phyloP scores from a whole-genome alignment of 1,139 yeast species.

The Taphrina wiesneri region DNA sequence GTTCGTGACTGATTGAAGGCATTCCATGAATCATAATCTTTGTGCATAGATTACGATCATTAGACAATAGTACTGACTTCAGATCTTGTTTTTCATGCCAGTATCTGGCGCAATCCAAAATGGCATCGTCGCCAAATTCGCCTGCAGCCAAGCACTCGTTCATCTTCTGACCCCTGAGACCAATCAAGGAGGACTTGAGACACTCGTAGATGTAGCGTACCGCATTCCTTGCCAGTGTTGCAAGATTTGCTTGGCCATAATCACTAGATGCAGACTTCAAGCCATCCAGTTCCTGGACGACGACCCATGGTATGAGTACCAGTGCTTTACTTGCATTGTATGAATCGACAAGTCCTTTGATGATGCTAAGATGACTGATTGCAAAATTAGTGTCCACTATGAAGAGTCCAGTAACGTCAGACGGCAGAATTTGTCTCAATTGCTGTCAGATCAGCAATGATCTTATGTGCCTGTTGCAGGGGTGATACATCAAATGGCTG shows the following conservation, averaged over 20 bases:
- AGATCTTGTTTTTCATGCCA: slow-evolving; percentile 51
- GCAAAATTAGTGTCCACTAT: slow-evolving; percentile 79
- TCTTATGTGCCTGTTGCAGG: neutral
- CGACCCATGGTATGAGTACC: slow-evolving; percentile 68
- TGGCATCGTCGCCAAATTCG: slow-evolving; percentile 71
- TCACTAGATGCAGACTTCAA: slow-evolving; percentile 50
- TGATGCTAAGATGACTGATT: slow-evolving; percentile 60
- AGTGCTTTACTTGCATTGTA: slow-evolving; percentile 52
- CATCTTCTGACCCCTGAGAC: slow-evolving; percentile 66
- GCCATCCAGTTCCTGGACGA: slow-evolving; percentile 76
- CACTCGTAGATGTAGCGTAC: slow-evolving; percentile 74
- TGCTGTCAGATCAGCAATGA: neutral
- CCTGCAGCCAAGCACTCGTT: slow-evolving; percentile 50
- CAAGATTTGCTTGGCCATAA: slow-evolving; percentile 31
- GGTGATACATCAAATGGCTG: slow-evolving; percentile 2
- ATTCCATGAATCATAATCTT: slow-evolving; percentile 59
- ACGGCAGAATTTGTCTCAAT: neutral
- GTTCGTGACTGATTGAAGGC: slow-evolving; percentile 2
- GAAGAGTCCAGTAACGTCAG: slow-evolving; percentile 45
- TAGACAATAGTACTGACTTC: slow-evolving; percentile 67
- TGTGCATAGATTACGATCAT: slow-evolving; percentile 78
- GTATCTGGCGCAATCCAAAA: slow-evolving; percentile 78
- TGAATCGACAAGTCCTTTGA: slow-evolving; percentile 54
- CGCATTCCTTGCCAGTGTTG: slow-evolving; percentile 64
- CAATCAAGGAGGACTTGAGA: slow-evolving; percentile 55